Base-by-base conservation (phyloP, 176 grass and related monocot species). In the Secale cereale region DNA sequence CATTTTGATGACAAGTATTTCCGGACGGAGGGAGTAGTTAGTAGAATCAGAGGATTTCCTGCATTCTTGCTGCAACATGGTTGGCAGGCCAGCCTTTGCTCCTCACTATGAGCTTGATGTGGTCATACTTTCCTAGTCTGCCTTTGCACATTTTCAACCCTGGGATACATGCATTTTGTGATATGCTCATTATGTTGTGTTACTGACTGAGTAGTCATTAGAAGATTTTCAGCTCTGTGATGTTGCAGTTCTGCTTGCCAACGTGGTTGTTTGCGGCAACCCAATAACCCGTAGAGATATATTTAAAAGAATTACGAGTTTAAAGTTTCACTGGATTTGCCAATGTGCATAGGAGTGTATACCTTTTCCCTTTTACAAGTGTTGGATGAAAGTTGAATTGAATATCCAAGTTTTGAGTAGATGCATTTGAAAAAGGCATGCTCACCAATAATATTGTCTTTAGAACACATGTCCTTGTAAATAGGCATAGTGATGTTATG, bases 401-500 rank as follows among this genome's bases (percentile, higher is more conserved):
- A 37, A 45, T 87, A 66, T 20, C 13, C 2, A 7, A 81, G 20
- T 26, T 52, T 16, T 82, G 62, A 36, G 37, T 32, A 31, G 7
- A 83, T 26, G 33, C 56, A 43, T 45, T 88, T 11, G 43, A 23
- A 39, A 15, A 40, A 22, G 4, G 30, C 41, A 54, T 0, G 45
- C 33, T 68, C 30, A 81, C 19, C 1, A 22, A 32, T 52, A 67
- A 23, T 81, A 81, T 7, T 80, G 60, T 80, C 26, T 65, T 5
- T 13, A 45, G 59, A 64, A 50, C 17, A 33, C 19, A 7, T 67
- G 40, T 73, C 23, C 40, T 70, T 81, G 12, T 81, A 54, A 25
- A 81, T 81, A 33, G 40, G 31, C 65, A 56, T 59, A 82, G 68
- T 52, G 30, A 70, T 82, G 65, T 56, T 70, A 56, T 23, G 79